A percentile compares a stretch with the other conserved stretches of the same genome.
Evolutionary conservation across 2,329 filamentous ascomycete genomes (phyloP).

Genomic region (Fusarium ramigenum): DNA sequence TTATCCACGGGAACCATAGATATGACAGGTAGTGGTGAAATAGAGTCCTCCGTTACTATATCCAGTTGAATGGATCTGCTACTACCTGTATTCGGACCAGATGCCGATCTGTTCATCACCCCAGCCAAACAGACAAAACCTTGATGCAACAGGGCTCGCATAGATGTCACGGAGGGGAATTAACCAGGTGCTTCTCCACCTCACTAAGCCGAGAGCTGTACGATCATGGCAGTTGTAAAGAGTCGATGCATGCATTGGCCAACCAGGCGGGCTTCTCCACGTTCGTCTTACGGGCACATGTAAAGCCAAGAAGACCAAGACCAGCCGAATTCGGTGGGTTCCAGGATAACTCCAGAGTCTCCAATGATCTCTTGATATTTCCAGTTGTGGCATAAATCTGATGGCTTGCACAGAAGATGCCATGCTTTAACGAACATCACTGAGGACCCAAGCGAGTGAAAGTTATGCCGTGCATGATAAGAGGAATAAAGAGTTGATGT

Average conservation of each 20-base stretch:
- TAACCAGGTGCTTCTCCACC: slow-evolving; percentile 1
- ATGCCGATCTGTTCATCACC: background rate
- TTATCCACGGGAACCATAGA: background rate
- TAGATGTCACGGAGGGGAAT: background rate
- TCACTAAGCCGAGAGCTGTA: slow-evolving; percentile 6
- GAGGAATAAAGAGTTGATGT: background rate
- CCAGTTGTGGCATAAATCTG: background rate
- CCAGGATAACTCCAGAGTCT: background rate
- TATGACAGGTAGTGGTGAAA: background rate
- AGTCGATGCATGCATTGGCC: slow-evolving; percentile 18
- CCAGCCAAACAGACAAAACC: background rate
- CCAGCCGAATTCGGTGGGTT: background rate
- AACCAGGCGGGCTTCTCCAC: background rate
- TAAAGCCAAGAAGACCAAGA: background rate
- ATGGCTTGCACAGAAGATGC: background rate
- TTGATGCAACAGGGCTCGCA: background rate
- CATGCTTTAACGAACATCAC: background rate
- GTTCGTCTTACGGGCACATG: background rate
- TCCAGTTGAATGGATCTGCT: background rate
- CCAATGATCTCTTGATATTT: background rate
- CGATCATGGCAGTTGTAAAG: background rate
- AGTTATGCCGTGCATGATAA: background rate
- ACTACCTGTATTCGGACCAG: background rate
- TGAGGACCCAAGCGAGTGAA: background rate
- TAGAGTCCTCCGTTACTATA: background rate